Percentiles rank a stretch among this genome's conserved stretches.
phyloP scores from a whole-genome alignment of 805 yeast species.

The Pichia paraexigua region DNA sequence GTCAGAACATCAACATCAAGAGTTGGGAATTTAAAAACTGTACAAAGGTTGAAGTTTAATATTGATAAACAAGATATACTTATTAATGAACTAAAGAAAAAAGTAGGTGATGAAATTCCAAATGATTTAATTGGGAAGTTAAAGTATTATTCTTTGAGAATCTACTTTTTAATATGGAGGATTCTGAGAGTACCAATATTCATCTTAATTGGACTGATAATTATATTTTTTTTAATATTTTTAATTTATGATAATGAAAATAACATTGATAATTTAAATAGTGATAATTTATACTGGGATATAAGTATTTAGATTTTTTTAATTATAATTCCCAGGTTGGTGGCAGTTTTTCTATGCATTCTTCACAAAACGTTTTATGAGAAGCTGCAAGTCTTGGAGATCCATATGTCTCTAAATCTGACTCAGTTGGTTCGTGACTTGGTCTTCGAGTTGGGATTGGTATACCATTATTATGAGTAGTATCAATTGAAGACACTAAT shows the following conservation, averaged over 20 bases:
- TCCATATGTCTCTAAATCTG: constrained; percentile 2
- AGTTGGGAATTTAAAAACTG: background rate
- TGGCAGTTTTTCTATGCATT: constrained; percentile 22
- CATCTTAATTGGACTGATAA: background rate
- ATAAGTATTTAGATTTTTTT: background rate
- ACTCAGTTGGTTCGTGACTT: constrained; percentile 1
- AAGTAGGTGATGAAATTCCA: constrained; percentile 3
- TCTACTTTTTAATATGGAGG: background rate
- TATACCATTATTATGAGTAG: background rate
- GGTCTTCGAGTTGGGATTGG: background rate
- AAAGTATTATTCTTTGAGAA: background rate
- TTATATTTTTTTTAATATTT: background rate
- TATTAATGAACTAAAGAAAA: constrained; percentile 9
- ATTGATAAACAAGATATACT: constrained; percentile 15
- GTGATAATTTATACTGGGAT: background rate
- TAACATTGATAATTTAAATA: background rate
- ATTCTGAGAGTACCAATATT: background rate
- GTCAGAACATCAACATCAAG: background rate
- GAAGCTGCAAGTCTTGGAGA: constrained; percentile 8
- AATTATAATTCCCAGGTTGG: constrained; percentile 26
- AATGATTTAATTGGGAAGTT: background rate
- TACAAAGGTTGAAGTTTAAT: constrained; percentile 3
- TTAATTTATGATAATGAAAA: background rate
- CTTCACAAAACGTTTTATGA: constrained; percentile 17
- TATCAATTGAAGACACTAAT: background rate